phyloP scores from a whole-genome alignment of 2,329 filamentous ascomycete species.

The Phoma sp. region DNA sequence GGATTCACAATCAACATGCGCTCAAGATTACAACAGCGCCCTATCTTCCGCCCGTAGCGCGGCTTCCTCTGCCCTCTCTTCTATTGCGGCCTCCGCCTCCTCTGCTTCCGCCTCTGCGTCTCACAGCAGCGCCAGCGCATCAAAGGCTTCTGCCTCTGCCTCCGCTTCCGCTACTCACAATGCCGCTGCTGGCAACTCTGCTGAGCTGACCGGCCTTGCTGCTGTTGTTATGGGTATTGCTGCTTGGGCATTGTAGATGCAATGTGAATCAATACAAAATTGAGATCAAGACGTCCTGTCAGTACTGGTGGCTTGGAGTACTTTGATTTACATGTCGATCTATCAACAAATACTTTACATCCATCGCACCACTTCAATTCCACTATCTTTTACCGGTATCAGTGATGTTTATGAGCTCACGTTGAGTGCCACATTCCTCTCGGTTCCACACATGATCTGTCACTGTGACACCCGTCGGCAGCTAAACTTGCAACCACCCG shows the following conservation, averaged over 20 bases:
- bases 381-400: too few relatives aligned
- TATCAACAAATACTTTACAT: too few relatives aligned
- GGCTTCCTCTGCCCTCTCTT: neutral
- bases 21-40: neutral
- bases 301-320: too few relatives aligned
- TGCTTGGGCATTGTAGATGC: conserved; percentile 24
- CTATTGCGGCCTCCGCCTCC: neutral
- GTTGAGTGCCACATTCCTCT: too few relatives aligned
- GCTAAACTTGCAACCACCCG: too few relatives aligned
- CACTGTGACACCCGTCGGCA: too few relatives aligned
- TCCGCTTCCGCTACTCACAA: conserved; percentile 2
- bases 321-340: too few relatives aligned
- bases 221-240: conserved; percentile 21
- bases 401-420: too few relatives aligned
- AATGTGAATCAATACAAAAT: too few relatives aligned
- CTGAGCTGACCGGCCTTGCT: conserved; percentile 18
- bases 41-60: neutral
- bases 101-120: conserved; percentile 4
- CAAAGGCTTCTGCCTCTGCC: neutral
- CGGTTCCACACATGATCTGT: too few relatives aligned
- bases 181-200: conserved; percentile 11
- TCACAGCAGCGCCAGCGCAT: neutral
- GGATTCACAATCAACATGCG: neutral
- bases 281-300: too few relatives aligned
- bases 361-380: too few relatives aligned